Base-by-base conservation (phyloP, 2,329 filamentous ascomycete genomes). In the Cadophora gregata region DNA sequence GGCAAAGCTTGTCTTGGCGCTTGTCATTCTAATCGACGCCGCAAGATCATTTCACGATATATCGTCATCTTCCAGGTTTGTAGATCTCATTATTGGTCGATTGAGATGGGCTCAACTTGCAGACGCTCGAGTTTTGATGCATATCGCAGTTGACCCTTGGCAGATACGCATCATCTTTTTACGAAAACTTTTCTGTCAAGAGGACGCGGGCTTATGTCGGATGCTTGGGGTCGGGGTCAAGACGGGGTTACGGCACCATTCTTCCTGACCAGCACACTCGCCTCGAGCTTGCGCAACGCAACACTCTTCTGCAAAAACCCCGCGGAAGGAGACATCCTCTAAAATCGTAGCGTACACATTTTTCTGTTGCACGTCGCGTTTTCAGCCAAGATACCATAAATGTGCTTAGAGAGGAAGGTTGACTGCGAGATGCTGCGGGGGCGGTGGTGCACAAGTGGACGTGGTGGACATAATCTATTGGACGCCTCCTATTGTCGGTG, bases 341-440 rank as follows among this genome's bases (percentile, higher is more conserved):
- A 8, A 59, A 19, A 25, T 36, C 31, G 31, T 14, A n/a, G 24
- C 6, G 36, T 38, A n/a, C 4, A 50, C 9, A 38, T 25, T 25
- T 2, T 19, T 50, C 62, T 66, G 64, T 60, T 63, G 64, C 64
- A 66, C 38, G 38, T 63, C 64, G 60, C 48, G 47, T 3, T 63
- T 47, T 29, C 21, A 51, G 64, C 59, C 64, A 61, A 66, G 53
- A 19, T 24, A 53, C 51, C 8, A 31, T 38, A 56, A 31, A 47
- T 25, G 5, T 27, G 14, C n/a, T 33, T 55, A 12, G 33, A 29
- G 19, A 24, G 59, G n/a, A 31, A 62, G 42, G 21, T 33, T 59
- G n/a, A 12, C 45, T 50, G 21, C 16, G 45, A 27, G 3, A 1
- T 29, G n/a, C 27, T 24, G 50, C 50, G 29, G 50, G 21, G 5